Conservation (phyloP, 805 yeast species). For the Yamadazyma nakazawae region DNA sequence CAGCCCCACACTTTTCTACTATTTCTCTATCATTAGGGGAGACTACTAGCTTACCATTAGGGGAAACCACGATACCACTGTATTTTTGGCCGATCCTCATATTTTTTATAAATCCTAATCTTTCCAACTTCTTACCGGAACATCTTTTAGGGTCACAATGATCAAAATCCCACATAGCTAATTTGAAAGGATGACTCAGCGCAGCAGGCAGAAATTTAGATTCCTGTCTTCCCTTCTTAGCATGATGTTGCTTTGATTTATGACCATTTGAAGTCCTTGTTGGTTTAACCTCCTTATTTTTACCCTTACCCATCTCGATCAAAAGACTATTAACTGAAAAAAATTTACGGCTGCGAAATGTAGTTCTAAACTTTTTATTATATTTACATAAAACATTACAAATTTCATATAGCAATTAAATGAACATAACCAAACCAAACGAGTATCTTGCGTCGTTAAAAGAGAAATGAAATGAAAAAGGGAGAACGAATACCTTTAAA, state of each 20-base stretch:
- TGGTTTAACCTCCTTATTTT: constrained; percentile 48
- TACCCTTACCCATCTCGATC: constrained; percentile 49
- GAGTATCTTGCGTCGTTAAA: constrained; percentile 1
- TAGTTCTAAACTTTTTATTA: constrained; percentile 1
- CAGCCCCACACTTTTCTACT: constrained; percentile 83
- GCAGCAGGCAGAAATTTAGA: constrained; percentile 32
- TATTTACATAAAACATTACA: constrained; percentile 10
- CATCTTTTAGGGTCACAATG: constrained; percentile 98
- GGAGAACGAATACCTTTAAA: constrained; percentile 41
- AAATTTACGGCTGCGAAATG: constrained; percentile 1
- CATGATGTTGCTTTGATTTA: constrained; percentile 51
- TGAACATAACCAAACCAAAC: constrained; percentile 7
- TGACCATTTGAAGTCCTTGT: constrained; percentile 53
- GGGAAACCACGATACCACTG: constrained; percentile 86
- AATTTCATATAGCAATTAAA: constrained; percentile 2
- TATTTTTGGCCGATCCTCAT: constrained; percentile 91
- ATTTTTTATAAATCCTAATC: constrained; percentile 77
- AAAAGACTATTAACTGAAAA: neutral
- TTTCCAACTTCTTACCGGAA: constrained; percentile 88
- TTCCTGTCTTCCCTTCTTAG: constrained; percentile 36
- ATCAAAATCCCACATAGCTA: constrained; percentile 99
- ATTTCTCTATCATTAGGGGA: constrained; percentile 81
- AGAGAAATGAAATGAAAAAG: constrained; percentile 3
- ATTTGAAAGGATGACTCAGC: constrained; percentile 54
- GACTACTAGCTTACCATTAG: constrained; percentile 86